Base-by-base conservation (phyloP, 495 filamentous ascomycete species). In the Hypoxylon crocopeplum region DNA sequence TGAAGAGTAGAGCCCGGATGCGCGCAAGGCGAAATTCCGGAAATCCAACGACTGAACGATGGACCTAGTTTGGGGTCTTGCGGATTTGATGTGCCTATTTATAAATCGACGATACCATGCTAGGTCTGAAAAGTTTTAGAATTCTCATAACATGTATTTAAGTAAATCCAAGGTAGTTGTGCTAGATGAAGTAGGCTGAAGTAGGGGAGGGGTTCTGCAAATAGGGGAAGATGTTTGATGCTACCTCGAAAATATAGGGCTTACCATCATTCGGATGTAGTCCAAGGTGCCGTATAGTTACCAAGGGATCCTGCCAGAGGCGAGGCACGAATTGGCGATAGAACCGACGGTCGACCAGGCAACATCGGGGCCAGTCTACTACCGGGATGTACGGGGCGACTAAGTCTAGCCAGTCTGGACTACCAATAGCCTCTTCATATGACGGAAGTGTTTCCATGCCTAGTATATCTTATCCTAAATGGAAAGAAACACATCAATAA, bases 221-320 rank as follows among this genome's bases (percentile, higher is more conserved):
- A n/a, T n/a, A n/a, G n/a, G n/a, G n/a, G n/a, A n/a, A n/a, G n/a
- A n/a, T n/a, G n/a, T n/a, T n/a, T n/a, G n/a, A n/a, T n/a, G n/a
- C n/a, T n/a, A n/a, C n/a, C n/a, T n/a, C n/a, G n/a, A n/a, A n/a
- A 34, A 7, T 12, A 7, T 6, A 17, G 20, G 17, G 52, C 75
- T 62, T 37, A 72, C 76, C 75, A 49, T 72, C 57, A 48, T 74
- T 71, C 21, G 67, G 69, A 49, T 73, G 66, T 40, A 72, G 34
- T 11, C 68, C 51, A 7, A 72, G 69, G 7, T 40, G 52, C 41
- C 66, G 49, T 13, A 64, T 46, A 12, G 63, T 66, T 8, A 67
- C 53, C 16, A 80, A 36, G 13, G 76, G 77, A 59, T 80, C 76
- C 63, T 70, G 69, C 78, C 78, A 81, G 15, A 81, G 66, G 7